Base-by-base conservation (phyloP, 768 basidiomycete genomes). In the Mycena capillaripes region DNA sequence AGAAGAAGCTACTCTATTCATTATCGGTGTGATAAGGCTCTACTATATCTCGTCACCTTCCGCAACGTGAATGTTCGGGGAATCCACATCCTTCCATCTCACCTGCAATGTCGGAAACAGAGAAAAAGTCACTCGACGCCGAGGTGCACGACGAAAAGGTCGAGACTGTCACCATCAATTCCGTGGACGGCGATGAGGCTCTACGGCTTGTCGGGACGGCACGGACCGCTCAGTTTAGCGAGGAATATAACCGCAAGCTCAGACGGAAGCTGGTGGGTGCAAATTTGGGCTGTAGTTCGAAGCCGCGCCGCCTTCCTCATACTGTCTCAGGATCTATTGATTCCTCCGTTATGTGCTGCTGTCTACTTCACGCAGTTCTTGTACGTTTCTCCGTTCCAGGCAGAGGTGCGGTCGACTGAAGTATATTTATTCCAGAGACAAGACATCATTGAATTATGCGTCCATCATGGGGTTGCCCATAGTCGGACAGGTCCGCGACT, bases 401-500 rank as follows among this genome's bases (percentile, higher is more conserved):
- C 3, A 30, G 25, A 48, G 44, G 16, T 58, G 36, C 30, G 21
- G 11, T 34, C 44, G 17, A 61, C 29, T 61, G 30, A 61, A n/a
- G 44, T 27, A 38, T 11, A 16, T 27, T 16, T 11, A 44, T 59
- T 68, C 7, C 68, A 91, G 91, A 69, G 92, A 93, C 78, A 93
- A 93, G 83, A 91, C 91, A 5, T 88, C 90, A 16, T 78, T 92
- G 44, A 92, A 91, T 77, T 92, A 92, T 83, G 91, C 91, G n/a
- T 90, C 89, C 73, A 87, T 92, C 70, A 91, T 92, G 90, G 89
- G 89, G 3, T 84, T 93, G 52, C 91, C 91, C 2, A 90, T 92
- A 72, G 84, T 79, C 4, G 91, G 91, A 44, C 87, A 90, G 85
- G 90, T 89, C 76, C 25, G 19, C 64, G 25, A 32, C 30, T 6